Evolutionary conservation across 495 filamentous ascomycete species (phyloP), one percentile per base, ranked within the genome.

Genomic region (Penicillium chermesinum): DNA sequence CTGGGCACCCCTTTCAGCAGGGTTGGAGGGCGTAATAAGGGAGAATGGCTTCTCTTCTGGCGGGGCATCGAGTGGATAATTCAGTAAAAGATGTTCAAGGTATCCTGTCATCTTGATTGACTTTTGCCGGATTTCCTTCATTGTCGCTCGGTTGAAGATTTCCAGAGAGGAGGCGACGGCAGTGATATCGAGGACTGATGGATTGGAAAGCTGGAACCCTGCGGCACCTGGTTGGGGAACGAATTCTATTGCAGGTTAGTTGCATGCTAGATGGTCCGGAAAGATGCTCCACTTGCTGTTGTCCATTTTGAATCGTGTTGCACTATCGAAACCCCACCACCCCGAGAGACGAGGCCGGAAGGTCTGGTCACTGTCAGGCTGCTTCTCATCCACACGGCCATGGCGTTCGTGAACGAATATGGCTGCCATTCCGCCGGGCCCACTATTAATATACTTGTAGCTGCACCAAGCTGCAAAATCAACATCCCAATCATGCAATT

Each of bases 401-500:
- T 95, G 82, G 39, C 73, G 77, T 38, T 85, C 79, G 62, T 98
- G 89, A 16, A 98, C 88, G 55, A 96, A 98, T 16, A 90, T 63
- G 5, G 87, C 89, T 15, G 80, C 91, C 58, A 95, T 95, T 20
- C 81, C 80, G 22, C 93, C 93, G 1, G 93, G 91, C 0, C 94
- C 94, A 42, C 81, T 79, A 61, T 96, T 96, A 48, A 98, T 76
- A 62, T 98, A 98, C 68, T 98, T 98, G 73, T 98, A 98, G 41
- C 78, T 87, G 66, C 93, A 98, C 93, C 93, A 98, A n/a, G 77
- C 87, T 2, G 93, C 90, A 48, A 94, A 94, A 65, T 98, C 93
- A 20, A 96, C 91, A 44, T 90, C 79, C 94, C 94, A 97, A 58
- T 88, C 86, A 64, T 95, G 88, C 18, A 98, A 77, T 17, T 74